Base-by-base conservation (phyloP, 352 stramenopile species). In the Thraustochytrium sp. region DNA sequence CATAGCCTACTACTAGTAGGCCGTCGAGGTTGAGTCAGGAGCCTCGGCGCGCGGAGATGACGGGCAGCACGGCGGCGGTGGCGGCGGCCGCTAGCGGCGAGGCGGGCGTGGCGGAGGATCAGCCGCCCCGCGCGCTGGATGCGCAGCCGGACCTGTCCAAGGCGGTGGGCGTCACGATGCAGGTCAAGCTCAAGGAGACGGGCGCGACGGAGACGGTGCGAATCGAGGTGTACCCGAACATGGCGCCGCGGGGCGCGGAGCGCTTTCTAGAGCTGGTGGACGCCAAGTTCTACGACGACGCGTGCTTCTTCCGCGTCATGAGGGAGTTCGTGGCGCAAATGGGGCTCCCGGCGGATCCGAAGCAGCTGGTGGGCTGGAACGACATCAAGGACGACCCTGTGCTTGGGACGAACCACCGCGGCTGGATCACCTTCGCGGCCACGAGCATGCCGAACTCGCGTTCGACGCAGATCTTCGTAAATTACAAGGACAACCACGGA, bases 401-500 rank as follows among this genome's bases (percentile, higher is more conserved):
- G 9, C 84, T 65, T 48, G 68, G 74, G 34, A 38, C 84, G 86
- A 92, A 92, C 83, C 23, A 93, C 93, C 46, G 89, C 64, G 89
- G 90, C 23, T 93, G 88, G 11, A 48, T 96, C 0, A 89, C 90
- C 2, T 96, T 93, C 84, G 59, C 59, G 21, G 92, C 92, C 23
- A 94, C 88, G 2, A 87, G 89, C 23, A 91, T 91, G 31, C 82
- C 85, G 2, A 92, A 94, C 82, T 93, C 91, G n/a, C 85, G 92
- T 46, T 92, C 87, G 11, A 89, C 76, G 5, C 91, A 95, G 85
- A 86, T 95, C 64, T 95, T 95, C 78, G 92, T 95, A 64, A 96
- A 96, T 59, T 88, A 85, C 29, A 53, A 53, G 29, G 88, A 94
- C 61, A 93, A 93, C 83, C 84, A 73, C 34, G 92, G 89, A 83